phyloP scores from a whole-genome alignment of 768 basidiomycete genomes.

The Macrolepiota fuliginosa region DNA sequence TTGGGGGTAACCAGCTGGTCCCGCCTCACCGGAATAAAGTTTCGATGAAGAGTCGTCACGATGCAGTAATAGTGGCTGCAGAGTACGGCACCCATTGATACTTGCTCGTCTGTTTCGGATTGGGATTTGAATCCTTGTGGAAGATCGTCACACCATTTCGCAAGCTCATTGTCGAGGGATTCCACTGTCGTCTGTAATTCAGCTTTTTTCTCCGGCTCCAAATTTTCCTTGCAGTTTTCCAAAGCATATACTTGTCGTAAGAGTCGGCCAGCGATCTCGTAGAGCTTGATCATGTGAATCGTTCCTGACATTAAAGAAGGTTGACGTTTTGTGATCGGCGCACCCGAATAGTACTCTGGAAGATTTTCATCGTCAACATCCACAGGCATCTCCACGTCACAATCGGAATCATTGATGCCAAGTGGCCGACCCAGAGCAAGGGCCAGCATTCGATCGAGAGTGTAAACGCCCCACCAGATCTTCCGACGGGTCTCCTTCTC shows the following conservation, averaged over 20 bases:
- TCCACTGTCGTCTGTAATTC: slow-evolving; percentile 82
- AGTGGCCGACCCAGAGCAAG: slow-evolving; percentile 86
- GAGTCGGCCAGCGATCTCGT: slow-evolving; percentile 82
- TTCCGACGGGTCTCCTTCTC: slow-evolving; percentile 90
- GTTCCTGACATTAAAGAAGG: slow-evolving; percentile 81
- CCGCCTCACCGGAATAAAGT: slow-evolving; percentile 76
- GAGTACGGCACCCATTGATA: slow-evolving; percentile 81
- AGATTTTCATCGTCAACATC: slow-evolving; percentile 81
- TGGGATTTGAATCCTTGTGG: slow-evolving; percentile 74
- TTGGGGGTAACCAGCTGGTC: slow-evolving; percentile 68
- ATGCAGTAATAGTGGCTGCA: slow-evolving; percentile 91
- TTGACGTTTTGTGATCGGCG: slow-evolving; percentile 48
- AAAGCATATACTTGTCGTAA: slow-evolving; percentile 81
- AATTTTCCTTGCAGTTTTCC: slow-evolving; percentile 69
- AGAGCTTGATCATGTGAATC: slow-evolving; percentile 71
- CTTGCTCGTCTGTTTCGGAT: slow-evolving; percentile 73
- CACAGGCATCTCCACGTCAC: slow-evolving; percentile 83
- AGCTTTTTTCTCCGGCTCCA: slow-evolving; percentile 70
- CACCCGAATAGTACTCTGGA: slow-evolving; percentile 69
- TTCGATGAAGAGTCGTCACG: slow-evolving; percentile 83
- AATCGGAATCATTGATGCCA: slow-evolving; percentile 86
- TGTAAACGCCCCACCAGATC: slow-evolving; percentile 95
- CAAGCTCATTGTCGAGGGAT: slow-evolving; percentile 70
- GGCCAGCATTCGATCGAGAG: slow-evolving; percentile 88
- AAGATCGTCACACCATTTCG: slow-evolving; percentile 81